phyloP scores from a whole-genome alignment of 768 basidiomycete species.

The Termitomyces sp. region DNA sequence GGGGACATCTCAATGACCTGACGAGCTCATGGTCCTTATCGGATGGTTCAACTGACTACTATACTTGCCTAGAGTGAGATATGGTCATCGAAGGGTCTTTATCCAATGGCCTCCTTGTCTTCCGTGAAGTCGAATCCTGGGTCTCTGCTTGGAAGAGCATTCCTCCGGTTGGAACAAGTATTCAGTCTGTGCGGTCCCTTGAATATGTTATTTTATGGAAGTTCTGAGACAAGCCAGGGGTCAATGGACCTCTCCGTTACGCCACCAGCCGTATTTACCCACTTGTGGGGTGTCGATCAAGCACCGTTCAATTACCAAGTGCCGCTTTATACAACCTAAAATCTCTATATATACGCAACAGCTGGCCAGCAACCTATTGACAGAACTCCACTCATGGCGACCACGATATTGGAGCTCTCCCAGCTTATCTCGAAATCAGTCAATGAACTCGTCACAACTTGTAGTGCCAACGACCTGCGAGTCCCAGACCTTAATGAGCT shows the following conservation, averaged over 20 bases:
- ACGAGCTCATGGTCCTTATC: background rate
- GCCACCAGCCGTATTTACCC: background rate
- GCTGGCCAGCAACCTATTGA: background rate
- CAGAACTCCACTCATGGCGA: background rate
- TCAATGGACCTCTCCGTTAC: background rate
- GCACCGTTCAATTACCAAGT: background rate
- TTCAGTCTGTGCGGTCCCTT: background rate
- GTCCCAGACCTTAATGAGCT: slow-evolving; percentile 23
- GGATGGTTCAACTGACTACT: background rate
- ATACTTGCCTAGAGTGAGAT: background rate
- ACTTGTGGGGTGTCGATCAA: background rate
- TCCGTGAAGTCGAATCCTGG: background rate
- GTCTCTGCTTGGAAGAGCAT: background rate
- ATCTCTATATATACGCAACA: background rate
- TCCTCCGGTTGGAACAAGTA: background rate
- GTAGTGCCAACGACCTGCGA: slow-evolving; percentile 8
- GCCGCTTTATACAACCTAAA: background rate
- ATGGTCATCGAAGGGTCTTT: too few relatives aligned
- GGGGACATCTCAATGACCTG: background rate
- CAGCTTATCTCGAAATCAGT: slow-evolving; percentile 15
- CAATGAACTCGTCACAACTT: slow-evolving; percentile 17
- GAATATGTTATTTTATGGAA: background rate
- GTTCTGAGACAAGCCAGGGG: background rate
- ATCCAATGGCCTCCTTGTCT: background rate
- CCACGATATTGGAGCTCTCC: slow-evolving; percentile 9